Evolutionary conservation across 1,139 yeast genomes (phyloP).

Genomic region (Yamadazyma kanchanaburiensis): DNA sequence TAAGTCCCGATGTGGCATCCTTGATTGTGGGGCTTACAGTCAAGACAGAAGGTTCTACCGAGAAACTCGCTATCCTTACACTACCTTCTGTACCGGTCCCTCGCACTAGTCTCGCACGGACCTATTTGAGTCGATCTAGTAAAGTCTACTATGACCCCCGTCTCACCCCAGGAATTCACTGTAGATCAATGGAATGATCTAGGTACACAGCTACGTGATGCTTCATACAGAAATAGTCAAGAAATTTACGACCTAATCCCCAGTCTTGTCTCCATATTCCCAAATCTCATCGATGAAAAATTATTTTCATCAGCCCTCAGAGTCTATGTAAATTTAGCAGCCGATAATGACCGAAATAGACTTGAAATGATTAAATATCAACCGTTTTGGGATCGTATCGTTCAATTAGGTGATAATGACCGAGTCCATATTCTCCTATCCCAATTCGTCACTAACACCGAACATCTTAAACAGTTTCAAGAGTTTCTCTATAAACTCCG

Average conservation of each 20-base stretch:
- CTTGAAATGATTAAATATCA: slow-evolving; percentile 13
- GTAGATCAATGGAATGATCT: too few relatives aligned
- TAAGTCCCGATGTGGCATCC: too few relatives aligned
- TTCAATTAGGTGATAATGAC: slow-evolving; percentile 2
- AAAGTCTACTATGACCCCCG: too few relatives aligned
- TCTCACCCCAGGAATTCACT: too few relatives aligned
- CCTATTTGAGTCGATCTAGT: too few relatives aligned
- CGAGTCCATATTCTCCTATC: slow-evolving; percentile 24
- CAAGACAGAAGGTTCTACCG: too few relatives aligned
- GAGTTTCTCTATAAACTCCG: slow-evolving; percentile 12
- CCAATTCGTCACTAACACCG: slow-evolving; percentile 35
- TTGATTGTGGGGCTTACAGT: too few relatives aligned
- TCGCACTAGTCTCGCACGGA: too few relatives aligned
- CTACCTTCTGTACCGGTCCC: too few relatives aligned
- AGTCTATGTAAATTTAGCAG: slow-evolving; percentile 33
- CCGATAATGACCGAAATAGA: slow-evolving; percentile 36
- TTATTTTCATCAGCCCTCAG: slow-evolving; percentile 19
- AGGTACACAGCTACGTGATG: slow-evolving; percentile 29
- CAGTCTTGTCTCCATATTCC: slow-evolving; percentile 8
- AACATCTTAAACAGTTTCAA: slow-evolving; percentile 14
- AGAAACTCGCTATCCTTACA: too few relatives aligned
- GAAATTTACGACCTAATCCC: slow-evolving; percentile 9
- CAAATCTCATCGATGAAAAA: slow-evolving; percentile 3
- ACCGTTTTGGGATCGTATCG: slow-evolving; percentile 19
- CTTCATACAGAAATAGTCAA: slow-evolving; percentile 14